A percentile compares a stretch with the other conserved stretches of the same genome.
phyloP scores from a whole-genome alignment of 2,329 filamentous ascomycete genomes.

The Alternaria brassicae region DNA sequence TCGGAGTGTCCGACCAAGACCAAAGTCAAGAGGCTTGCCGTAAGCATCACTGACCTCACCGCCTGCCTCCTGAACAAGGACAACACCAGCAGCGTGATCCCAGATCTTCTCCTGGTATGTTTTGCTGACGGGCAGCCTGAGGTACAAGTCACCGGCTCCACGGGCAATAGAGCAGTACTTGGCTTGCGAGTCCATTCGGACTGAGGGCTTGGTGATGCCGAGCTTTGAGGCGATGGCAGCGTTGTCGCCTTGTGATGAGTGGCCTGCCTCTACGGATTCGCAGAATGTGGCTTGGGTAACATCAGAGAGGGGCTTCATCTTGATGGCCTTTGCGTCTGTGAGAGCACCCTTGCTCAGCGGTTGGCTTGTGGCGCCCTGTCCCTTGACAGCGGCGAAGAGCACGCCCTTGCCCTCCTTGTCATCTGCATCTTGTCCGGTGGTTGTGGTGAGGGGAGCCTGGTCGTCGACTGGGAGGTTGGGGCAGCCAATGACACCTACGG shows the following conservation, averaged over 20 bases:
- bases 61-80: slow-evolving; percentile 93
- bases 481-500: slow-evolving; percentile 92
- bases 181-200: slow-evolving; percentile 96
- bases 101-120: slow-evolving; percentile 99
- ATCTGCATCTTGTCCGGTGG: slow-evolving; percentile 76
- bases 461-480: slow-evolving; percentile 94
- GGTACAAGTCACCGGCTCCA: slow-evolving; percentile 92
- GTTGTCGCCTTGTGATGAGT: slow-evolving; percentile 89
- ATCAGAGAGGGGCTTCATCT: slow-evolving; percentile 78
- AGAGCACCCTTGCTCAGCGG: slow-evolving; percentile 68
- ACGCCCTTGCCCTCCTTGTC: slow-evolving; percentile 81
- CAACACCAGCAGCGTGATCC: slow-evolving; percentile 95
- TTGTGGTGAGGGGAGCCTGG: slow-evolving; percentile 70
- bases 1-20: slow-evolving; percentile 81
- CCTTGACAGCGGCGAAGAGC: slow-evolving; percentile 82
- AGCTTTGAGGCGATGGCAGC: slow-evolving; percentile 82
- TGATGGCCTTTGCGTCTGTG: slow-evolving; percentile 67
- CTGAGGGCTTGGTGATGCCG: slow-evolving; percentile 86
- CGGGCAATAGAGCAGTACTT: slow-evolving; percentile 97
- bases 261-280: slow-evolving; percentile 92
- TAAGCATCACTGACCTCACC: slow-evolving; percentile 89
- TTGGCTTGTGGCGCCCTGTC: slow-evolving; percentile 80
- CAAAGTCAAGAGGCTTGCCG: slow-evolving; percentile 86
- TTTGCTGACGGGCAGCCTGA: slow-evolving; percentile 82
- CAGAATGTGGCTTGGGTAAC: slow-evolving; percentile 88